Base-by-base conservation (phyloP, 1,284 basidiomycete genomes). In the Ustilago trichophora region DNA sequence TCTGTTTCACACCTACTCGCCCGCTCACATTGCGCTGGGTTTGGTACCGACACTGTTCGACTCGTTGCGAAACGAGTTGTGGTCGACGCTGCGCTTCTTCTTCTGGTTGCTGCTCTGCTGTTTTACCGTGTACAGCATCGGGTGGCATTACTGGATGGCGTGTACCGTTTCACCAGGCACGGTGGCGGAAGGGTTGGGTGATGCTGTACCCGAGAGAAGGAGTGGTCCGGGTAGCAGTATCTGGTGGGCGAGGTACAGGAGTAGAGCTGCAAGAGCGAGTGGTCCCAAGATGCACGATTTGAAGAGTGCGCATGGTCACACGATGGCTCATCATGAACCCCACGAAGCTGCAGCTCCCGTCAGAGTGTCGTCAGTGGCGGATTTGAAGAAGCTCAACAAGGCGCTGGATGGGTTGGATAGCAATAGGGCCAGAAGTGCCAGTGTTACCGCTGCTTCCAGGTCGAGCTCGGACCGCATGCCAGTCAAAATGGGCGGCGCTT, bases 141-240 rank as follows among this genome's bases (percentile, higher is more conserved):
- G 87, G 73, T 85, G 84, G 67, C 91, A 95, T 78, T 96, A 96
- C 82, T 93, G 88, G 80, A 88, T 89, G 74, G 92, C 88, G 34
- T 90, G 91, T 73, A 90, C 88, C 2, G 85, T 91, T 1, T 82
- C 86, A 18, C 73, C 77, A 5, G 77, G 78, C 2, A 51, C 65
- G 8, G 68, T 75, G 0, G 31, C 47, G 9, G 56, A 71, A 6
- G 76, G 76, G 0, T 44, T 80, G 8, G 59, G 68, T 5, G 66
- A 72, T 25, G 42, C 41, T 6, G 44, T 64, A 6, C 41, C 53
- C 11, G 76, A 80, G 40, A 40, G 75, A 10, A 63, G 77, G 22
- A 51, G 47, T 16, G 76, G 78, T 3, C 72, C 74, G 0, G 76
- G 78, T 7, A 77, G 74, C 43, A 49, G 40, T 16, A 46, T 68